Percentiles rank a stretch among this genome's conserved stretches.
phyloP scores from a whole-genome alignment of 139 green algal genomes.

The Pleodorina starrii region DNA sequence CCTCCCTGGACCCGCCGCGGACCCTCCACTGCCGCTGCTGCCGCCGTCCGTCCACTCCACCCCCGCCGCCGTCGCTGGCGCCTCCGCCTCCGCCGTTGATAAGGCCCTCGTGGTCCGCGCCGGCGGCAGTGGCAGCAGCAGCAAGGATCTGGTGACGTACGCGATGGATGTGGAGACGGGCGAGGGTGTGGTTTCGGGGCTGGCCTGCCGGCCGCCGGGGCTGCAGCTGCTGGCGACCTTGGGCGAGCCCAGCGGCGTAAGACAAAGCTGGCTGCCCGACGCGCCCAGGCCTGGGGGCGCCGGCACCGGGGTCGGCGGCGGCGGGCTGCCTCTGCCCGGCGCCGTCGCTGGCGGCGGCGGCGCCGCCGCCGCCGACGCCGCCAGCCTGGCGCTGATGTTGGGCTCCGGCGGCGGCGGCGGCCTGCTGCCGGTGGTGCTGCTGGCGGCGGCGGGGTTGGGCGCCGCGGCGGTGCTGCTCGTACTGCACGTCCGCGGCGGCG shows the following conservation, averaged over 20 bases:
- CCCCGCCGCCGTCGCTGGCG: neutral
- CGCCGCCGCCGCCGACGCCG: neutral
- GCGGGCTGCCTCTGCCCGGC: neutral
- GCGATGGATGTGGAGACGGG: neutral
- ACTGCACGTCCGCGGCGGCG: constrained; percentile 1
- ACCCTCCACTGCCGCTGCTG: neutral
- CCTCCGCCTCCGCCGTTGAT: neutral
- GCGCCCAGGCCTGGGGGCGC: neutral
- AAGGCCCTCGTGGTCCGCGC: constrained; percentile 9
- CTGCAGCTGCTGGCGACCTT: constrained; percentile 41
- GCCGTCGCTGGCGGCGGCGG: neutral
- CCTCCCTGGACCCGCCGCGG: neutral
- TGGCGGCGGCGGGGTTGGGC: neutral
- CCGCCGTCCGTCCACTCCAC: no score
- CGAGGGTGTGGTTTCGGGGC: constrained; percentile 38
- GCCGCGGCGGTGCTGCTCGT: constrained; percentile 38
- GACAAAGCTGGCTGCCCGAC: constrained; percentile 1
- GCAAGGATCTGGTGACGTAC: constrained; percentile 28
- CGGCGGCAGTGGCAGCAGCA: neutral
- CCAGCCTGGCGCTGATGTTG: neutral
- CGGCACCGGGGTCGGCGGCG: neutral
- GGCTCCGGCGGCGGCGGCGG: neutral
- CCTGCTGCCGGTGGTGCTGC: neutral
- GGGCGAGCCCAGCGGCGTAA: neutral
- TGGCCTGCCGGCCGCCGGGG: constrained; percentile 24